phyloP scores from a whole-genome alignment of 345 rosid genomes.

The Citrus hindsii region DNA sequence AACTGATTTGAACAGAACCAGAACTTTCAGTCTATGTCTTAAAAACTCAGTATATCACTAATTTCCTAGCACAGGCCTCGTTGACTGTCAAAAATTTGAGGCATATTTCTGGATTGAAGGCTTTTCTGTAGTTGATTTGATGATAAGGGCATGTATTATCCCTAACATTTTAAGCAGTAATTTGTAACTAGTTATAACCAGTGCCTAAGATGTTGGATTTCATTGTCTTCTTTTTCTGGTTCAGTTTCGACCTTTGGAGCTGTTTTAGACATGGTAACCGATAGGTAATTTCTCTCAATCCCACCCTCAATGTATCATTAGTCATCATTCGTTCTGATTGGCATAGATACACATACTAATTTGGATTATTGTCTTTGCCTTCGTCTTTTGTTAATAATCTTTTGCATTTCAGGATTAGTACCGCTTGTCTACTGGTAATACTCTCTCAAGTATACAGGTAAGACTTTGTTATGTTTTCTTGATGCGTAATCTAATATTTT shows the following conservation, averaged over 20 bases:
- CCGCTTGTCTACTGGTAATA: constrained; percentile 87
- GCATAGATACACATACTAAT: background rate
- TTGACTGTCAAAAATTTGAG: background rate
- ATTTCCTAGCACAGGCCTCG: background rate
- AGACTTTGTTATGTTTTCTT: constrained; percentile 3
- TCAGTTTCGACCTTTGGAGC: constrained; percentile 97
- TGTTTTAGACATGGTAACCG: constrained; percentile 94
- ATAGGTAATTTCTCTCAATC: constrained; percentile 45
- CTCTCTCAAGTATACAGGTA: constrained; percentile 86
- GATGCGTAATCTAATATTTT: background rate
- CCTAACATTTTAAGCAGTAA: background rate
- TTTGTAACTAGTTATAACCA: background rate
- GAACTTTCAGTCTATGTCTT: background rate
- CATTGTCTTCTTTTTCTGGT: constrained; percentile 11
- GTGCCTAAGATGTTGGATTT: background rate
- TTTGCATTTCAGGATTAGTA: constrained; percentile 71
- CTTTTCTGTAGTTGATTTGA: too few relatives aligned
- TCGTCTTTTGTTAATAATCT: constrained; percentile 12
- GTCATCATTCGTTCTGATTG: too few relatives aligned
- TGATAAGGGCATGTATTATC: too few relatives aligned
- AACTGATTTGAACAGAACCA: background rate
- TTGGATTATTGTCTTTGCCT: background rate
- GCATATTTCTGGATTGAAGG: background rate
- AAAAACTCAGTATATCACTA: background rate
- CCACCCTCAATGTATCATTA: too few relatives aligned